Percentiles rank a stretch among this genome's conserved stretches.
These are phyloP conservation scores for Fusarium cyanostomum DNA, from an alignment of 2,329 filamentous ascomycete genomes.

Conservation along the genomic window DNA sequence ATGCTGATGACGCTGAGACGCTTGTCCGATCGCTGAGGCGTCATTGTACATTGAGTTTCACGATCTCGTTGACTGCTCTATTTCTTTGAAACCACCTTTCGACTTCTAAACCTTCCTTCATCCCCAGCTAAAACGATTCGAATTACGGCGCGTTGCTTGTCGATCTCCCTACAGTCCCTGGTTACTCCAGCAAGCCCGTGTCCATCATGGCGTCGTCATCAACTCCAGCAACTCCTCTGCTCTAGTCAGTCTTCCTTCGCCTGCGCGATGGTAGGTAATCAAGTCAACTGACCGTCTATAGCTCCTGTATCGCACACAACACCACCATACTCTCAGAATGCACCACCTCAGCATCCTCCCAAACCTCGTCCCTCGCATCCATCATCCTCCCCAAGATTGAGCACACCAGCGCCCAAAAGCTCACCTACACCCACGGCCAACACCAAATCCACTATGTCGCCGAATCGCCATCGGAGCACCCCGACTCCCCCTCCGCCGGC, in stretches of 20 bases:
- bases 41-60: constrained; percentile 32
- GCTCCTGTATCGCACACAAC: constrained; percentile 93
- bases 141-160: not conserved
- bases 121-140: not conserved
- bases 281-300: constrained; percentile 49
- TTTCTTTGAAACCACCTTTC: constrained; percentile 4
- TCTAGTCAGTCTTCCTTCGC: constrained; percentile 68
- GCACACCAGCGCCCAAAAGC: constrained; percentile 82
- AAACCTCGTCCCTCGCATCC: constrained; percentile 87
- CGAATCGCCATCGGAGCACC: constrained; percentile 77
- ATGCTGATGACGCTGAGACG: constrained; percentile 36
- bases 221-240: constrained; percentile 71
- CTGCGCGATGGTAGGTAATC: not conserved
- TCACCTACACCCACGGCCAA: constrained; percentile 91
- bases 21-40: constrained; percentile 19
- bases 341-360: constrained; percentile 83
- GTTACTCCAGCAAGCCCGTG: not conserved
- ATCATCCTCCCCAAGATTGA: constrained; percentile 95
- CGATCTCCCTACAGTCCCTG: not conserved
- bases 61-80: not conserved
- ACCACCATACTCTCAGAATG: constrained; percentile 94
- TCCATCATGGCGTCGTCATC: constrained; percentile 75
- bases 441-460: constrained; percentile 97
- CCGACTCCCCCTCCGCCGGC: constrained; percentile 69
- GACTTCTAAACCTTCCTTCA: constrained; percentile 1